A percentile compares a stretch with the other conserved stretches of the same genome.
These are phyloP conservation scores for Papiliotrema terrestris DNA, from an alignment of 1,284 basidiomycete species.

Conservation along the genomic window DNA sequence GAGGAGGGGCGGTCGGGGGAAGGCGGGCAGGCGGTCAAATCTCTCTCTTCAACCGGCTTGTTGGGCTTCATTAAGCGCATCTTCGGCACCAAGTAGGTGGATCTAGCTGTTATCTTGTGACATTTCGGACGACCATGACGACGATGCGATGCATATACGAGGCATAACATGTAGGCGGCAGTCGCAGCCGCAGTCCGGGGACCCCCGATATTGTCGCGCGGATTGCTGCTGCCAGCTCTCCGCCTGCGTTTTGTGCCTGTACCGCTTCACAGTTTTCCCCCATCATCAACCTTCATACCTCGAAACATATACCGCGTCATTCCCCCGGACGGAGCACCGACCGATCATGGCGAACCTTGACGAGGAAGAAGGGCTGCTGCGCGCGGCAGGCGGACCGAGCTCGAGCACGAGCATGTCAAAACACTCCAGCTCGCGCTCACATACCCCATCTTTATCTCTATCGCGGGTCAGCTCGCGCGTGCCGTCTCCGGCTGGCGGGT, in stretches of 20 bases:
- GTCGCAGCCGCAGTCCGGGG: no score
- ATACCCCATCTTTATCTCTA: background rate
- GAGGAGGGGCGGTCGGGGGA: constrained; percentile 17
- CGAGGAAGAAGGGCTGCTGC: background rate
- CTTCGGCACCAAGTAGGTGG: background rate
- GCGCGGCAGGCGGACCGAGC: background rate
- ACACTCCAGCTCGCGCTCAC: no score
- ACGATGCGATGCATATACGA: background rate
- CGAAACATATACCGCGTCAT: background rate
- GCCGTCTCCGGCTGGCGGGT: background rate
- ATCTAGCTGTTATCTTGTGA: no score
- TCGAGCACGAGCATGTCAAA: no score
- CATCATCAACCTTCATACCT: no score
- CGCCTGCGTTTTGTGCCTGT: no score
- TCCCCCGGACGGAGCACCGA: background rate
- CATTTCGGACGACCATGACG: background rate
- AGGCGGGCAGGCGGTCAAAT: background rate
- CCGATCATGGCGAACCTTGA: no score
- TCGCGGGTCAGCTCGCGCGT: background rate
- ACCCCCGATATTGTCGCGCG: no score
- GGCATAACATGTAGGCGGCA: no score
- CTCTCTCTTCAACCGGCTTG: background rate
- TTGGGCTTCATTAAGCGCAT: constrained; percentile 1
- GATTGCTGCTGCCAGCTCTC: no score
- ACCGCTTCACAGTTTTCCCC: no score